Evolutionary conservation across 768 basidiomycete genomes (phyloP), one percentile per base, ranked within the genome.

Genomic region (Agaricus subrufescens): DNA sequence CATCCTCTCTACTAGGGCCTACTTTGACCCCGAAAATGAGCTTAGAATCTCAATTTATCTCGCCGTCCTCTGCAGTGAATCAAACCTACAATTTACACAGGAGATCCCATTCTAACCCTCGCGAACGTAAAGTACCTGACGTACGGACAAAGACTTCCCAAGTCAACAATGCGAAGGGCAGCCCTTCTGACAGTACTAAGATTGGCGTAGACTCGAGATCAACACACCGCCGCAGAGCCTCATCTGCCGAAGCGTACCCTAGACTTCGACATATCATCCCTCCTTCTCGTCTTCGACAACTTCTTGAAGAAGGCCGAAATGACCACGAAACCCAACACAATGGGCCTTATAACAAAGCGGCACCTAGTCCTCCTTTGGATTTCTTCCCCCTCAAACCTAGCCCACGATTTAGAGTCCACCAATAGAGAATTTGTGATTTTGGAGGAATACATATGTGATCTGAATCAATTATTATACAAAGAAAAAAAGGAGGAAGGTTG

Each of bases 31-130:
- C 53, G 44, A 43, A 60, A 61, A 54, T 25, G 11, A 46, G 40
- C 44, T 25, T 51, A 8, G 15, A 14, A 19, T 19, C 27, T 12
- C 10, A 9, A 27, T 14, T 26, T 12, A 25, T 26, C 43, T 39
- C 23, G 26, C 26, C 29, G 4, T 27, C 42, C 29, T 27, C 10
- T 15, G 23, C 44, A 12, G 48, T n/a, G 26, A 47, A 34, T 27
- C 59, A 62, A 19, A 45, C 45, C 9, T 61, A 60, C 59, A 60
- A 43, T 30, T 39, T 60, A 26, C 67, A 69, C 40, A 61, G 59
- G 38, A 61, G 67, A 3, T 61, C 59, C 11, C 63, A 61, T 30
- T 68, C 68, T 8, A 60, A 66, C 37, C 60, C 52, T 29, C 58
- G 51, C n/a, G 52, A 56, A 27, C 39, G 14, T 40, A 19, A 19